A percentile compares a stretch with the other conserved stretches of the same genome.
phyloP scores from a whole-genome alignment of 2,329 filamentous ascomycete genomes.

The Zymoseptoria passerinii region DNA sequence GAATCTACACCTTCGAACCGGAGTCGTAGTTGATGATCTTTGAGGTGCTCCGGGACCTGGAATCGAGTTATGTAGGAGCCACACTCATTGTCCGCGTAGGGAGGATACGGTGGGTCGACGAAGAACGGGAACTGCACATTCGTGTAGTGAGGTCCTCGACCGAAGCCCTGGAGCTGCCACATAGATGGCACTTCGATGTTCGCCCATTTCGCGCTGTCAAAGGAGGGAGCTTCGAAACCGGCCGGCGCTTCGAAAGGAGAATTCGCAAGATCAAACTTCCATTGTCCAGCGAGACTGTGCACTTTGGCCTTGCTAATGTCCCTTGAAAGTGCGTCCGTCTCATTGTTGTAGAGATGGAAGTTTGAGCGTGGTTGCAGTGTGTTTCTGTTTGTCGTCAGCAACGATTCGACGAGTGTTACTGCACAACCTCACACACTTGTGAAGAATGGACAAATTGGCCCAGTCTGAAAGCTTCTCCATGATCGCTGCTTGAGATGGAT shows the following conservation, averaged over 20 bases:
- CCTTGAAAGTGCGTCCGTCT: slow-evolving; percentile 42
- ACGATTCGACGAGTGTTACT: not conserved
- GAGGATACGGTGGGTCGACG: slow-evolving; percentile 54
- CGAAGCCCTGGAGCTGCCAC: slow-evolving; percentile 65
- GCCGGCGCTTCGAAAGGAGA: slow-evolving; percentile 31
- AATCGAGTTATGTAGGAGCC: slow-evolving; percentile 55
- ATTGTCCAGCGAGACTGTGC: slow-evolving; percentile 29
- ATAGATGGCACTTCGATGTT: slow-evolving; percentile 46
- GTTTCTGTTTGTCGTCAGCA: slow-evolving; percentile 34
- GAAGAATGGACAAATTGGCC: slow-evolving; percentile 53
- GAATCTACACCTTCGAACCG: slow-evolving; percentile 66
- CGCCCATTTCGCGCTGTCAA: slow-evolving; percentile 38
- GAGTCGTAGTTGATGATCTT: slow-evolving; percentile 50
- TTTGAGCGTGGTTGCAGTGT: slow-evolving; percentile 50
- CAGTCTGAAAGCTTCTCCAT: slow-evolving; percentile 41
- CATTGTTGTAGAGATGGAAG: slow-evolving; percentile 47
- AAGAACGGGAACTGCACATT: slow-evolving; percentile 54
- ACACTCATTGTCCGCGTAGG: slow-evolving; percentile 52
- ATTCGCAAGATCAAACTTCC: slow-evolving; percentile 34
- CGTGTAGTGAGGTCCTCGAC: slow-evolving; percentile 56
- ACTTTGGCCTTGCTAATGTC: slow-evolving; percentile 27
- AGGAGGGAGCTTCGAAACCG: slow-evolving; percentile 28
- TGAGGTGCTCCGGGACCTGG: slow-evolving; percentile 39
- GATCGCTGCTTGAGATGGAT: not conserved
- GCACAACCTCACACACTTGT: slow-evolving; percentile 23